Conservation (phyloP, 768 basidiomycete genomes). For the Psilocybe azurescens region DNA sequence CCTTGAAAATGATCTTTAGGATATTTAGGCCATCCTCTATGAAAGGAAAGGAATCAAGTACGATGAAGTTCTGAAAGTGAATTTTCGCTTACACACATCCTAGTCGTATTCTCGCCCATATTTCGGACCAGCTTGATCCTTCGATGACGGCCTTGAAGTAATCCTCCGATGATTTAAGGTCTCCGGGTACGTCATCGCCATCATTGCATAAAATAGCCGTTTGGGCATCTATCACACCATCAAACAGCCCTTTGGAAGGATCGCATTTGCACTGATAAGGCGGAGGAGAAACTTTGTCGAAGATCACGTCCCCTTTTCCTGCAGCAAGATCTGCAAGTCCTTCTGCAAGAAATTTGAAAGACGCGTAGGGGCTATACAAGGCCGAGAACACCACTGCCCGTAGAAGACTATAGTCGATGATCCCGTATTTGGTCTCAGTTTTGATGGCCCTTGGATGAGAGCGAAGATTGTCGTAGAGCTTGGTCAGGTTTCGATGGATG, state of each 20-base stretch:
- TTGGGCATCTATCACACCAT: constrained; percentile 32
- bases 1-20: constrained; percentile 28
- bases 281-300: constrained; percentile 18
- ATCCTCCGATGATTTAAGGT: constrained; percentile 35
- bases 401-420: constrained; percentile 40
- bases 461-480: constrained; percentile 36
- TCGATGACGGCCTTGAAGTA: constrained; percentile 35
- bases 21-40: constrained; percentile 34
- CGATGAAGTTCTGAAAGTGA: not conserved
- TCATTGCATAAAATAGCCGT: constrained; percentile 39
- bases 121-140: constrained; percentile 35
- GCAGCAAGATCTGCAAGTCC: constrained; percentile 39
- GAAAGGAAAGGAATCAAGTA: not conserved
- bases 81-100: constrained; percentile 34
- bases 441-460: constrained; percentile 39
- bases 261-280: constrained; percentile 38
- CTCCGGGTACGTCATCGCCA: constrained; percentile 41
- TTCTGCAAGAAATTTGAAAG: constrained; percentile 38
- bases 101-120: constrained; percentile 33
- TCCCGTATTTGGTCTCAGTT: constrained; percentile 34
- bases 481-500: constrained; percentile 40
- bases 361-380: constrained; percentile 40
- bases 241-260: constrained; percentile 5
- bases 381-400: constrained; percentile 34
- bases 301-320: constrained; percentile 35